Conservation (phyloP, 495 filamentous ascomycete genomes). For the Rhypophila decipiens region DNA sequence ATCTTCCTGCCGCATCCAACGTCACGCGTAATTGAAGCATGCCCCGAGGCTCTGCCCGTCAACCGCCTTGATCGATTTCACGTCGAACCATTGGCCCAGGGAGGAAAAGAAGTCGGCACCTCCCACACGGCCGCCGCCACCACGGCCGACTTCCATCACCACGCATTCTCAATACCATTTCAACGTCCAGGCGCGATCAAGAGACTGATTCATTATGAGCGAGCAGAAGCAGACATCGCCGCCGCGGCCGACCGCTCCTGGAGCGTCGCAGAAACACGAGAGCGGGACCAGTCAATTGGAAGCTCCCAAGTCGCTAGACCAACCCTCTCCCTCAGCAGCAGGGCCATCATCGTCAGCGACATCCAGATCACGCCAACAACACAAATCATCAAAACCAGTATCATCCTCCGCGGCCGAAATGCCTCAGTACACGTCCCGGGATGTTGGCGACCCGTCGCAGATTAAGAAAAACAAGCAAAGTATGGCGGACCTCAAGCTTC, state of each 20-base stretch:
- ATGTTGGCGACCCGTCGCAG: slow-evolving; percentile 54
- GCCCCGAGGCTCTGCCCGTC: not conserved
- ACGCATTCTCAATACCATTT: no score
- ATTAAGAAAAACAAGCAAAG: slow-evolving; percentile 98
- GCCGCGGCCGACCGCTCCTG: slow-evolving; percentile 7
- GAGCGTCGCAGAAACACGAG: slow-evolving; percentile 9
- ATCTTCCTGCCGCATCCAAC: not conserved
- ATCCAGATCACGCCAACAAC: not conserved
- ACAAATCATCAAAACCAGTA: not conserved
- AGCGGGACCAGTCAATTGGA: slow-evolving; percentile 9
- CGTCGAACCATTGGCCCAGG: not conserved
- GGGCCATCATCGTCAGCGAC: slow-evolving; percentile 18
- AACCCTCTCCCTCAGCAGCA: slow-evolving; percentile 8
- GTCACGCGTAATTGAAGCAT: not conserved
- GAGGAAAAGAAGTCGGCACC: not conserved
- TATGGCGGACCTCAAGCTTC: slow-evolving; percentile 96
- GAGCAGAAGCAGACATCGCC: slow-evolving; percentile 2
- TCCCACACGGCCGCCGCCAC: not conserved
- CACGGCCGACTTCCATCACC: not conserved
- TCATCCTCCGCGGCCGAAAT: slow-evolving; percentile 26
- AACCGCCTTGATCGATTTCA: not conserved
- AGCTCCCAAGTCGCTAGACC: slow-evolving; percentile 15
- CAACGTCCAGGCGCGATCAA: slow-evolving; percentile 4
- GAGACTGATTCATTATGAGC: slow-evolving; percentile 21
- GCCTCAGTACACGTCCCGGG: slow-evolving; percentile 51